These are phyloP conservation scores for Acrocalymma vagum DNA, from an alignment of 2,329 filamentous ascomycete genomes.

Conservation along the genomic window DNA sequence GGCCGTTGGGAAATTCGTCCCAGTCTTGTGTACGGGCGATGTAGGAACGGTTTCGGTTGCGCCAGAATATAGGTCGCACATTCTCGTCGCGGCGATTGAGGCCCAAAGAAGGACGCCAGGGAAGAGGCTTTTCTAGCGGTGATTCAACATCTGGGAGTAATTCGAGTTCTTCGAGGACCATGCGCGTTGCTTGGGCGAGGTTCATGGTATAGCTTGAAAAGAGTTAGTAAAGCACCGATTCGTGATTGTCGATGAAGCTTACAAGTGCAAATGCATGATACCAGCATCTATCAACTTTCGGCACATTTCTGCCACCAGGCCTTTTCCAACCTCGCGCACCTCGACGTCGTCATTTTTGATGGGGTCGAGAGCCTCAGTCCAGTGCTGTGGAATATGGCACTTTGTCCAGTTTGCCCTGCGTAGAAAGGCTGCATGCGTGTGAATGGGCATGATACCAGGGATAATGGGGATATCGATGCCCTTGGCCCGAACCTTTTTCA, in stretches of 20 bases:
- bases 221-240: constrained; percentile 12
- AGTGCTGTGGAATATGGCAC: constrained; percentile 80
- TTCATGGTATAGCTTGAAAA: constrained; percentile 89
- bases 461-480: constrained; percentile 87
- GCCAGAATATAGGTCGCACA: constrained; percentile 98
- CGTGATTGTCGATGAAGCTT: constrained; percentile 32
- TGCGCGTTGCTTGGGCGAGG: constrained; percentile 88
- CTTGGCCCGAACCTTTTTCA: constrained; percentile 81
- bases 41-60: constrained; percentile 95
- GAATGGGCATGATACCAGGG: constrained; percentile 91
- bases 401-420: constrained; percentile 91
- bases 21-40: constrained; percentile 95
- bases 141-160: constrained; percentile 80
- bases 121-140: constrained; percentile 86
- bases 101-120: constrained; percentile 94
- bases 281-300: constrained; percentile 82
- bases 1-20: constrained; percentile 98
- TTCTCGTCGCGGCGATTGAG: constrained; percentile 91
- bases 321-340: constrained; percentile 88
- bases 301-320: constrained; percentile 88
- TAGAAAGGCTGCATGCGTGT: constrained; percentile 92
- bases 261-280: constrained; percentile 90
- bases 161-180: constrained; percentile 90
- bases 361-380: constrained; percentile 84
- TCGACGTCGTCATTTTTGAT: constrained; percentile 97